Evolutionary conservation across 2,329 filamentous ascomycete genomes (phyloP), one percentile per base, ranked within the genome.

Genomic region (Paracamarosporium sp.): DNA sequence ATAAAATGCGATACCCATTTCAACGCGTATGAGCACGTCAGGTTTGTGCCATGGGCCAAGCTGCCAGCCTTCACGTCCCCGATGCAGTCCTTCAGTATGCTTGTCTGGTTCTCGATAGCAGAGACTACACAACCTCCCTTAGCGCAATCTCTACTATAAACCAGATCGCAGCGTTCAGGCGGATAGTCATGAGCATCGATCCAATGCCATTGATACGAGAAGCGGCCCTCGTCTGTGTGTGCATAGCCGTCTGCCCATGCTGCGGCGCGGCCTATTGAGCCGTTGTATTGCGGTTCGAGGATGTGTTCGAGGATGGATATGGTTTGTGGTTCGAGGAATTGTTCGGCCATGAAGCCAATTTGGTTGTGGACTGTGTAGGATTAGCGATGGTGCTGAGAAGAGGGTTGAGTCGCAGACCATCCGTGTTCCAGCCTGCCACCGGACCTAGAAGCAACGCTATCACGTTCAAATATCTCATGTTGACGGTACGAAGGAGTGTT

Each of bases 171-270:
- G 17, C 55, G 56, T 4, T 67, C 53, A 1, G 76, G 76, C 1
- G 74, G 68, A 41, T 67, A 55, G 54, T 78, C 76, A 20, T 73
- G 67, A 0, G 74, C 66, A 47, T 76, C 74, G 50, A 79, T 77
- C 73, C 75, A 79, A 53, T 78, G 76, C 76, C 76, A 79, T 50
- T 77, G 76, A 54, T 78, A 78, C 11, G 73, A 76, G 56, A 75
- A 78, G n/a, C 70, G 69, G n/a, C 76, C 76, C 61, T 76, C 69
- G 17, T 63, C 57, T 2, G 73, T 77, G 43, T 78, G 76, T 2
- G 76, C 75, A 44, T 75, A 78, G 20, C 64, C 68, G 50, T 79
- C 76, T 28, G 76, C 76, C 77, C 76, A 79, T 11, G 75, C 75
- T 35, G 77, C 76, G 1, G 75, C 74, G 33, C 68, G 67, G 6